Base-by-base conservation (phyloP, 176 grass and related monocot genomes). In the Phoenix dactylifera region DNA sequence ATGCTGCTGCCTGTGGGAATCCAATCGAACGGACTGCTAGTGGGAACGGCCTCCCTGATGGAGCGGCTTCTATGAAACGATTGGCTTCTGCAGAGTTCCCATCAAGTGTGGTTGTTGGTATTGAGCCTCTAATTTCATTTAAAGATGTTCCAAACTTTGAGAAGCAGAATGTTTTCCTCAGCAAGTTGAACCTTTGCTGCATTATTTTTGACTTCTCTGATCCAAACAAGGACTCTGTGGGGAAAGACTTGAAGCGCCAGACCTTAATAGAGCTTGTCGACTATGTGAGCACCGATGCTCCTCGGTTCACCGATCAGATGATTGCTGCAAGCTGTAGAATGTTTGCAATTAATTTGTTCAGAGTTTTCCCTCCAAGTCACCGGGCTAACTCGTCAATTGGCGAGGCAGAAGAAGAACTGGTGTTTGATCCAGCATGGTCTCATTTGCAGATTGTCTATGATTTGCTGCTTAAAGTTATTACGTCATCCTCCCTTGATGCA, bases 401-500 rank as follows among this genome's bases (percentile, higher is more conserved):
- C 0, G 93, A 98, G 73, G 80, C 77, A 6, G 87, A 98, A 72
- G 87, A 98, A 59, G 93, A 98, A 50, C 93, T 84, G 0, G 80
- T 86, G 60, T 98, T 91, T 16, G 93, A 98, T 62, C 93, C 93
- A 0, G 83, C 87, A 39, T 98, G 84, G 93, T 98, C 77, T 62
- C 93, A 98, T 59, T 67, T 98, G 20, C 93, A 98, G 73, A 58
- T 92, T 22, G 84, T 98, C 24, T 98, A 98, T 44, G 93, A 98
- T 60, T 68, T 98, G 57, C 82, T 98, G 22, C 84, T 98, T 22
- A 78, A 82, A 64, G 91, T 98, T 14, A 72, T 98, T 65, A 88
- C 84, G 15, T 92, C 93, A 6, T 83, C 84, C 5, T 77, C 81
- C 6, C 80, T 98, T 3, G 93, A 92, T 77, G 67, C 83, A 9